These are phyloP conservation scores for Aspergillus neotritici DNA, from an alignment of 2,329 filamentous ascomycete species.

Conservation along the genomic window DNA sequence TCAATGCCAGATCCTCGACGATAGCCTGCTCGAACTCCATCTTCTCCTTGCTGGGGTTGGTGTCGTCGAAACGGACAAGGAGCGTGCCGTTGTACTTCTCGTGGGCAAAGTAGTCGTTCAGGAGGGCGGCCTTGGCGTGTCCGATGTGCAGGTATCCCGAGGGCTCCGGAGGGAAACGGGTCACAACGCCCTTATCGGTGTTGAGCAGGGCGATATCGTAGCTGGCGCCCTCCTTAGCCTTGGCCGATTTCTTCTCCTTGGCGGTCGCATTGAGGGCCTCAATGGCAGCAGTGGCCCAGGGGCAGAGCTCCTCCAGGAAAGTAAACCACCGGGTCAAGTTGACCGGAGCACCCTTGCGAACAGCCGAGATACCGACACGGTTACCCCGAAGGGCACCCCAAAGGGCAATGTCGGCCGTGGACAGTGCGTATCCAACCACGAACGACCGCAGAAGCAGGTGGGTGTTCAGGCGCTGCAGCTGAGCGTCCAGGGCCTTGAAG, in stretches of 20 bases:
- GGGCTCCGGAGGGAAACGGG: constrained; percentile 88
- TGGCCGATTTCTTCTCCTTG: constrained; percentile 62
- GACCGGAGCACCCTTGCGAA: constrained; percentile 69
- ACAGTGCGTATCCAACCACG: constrained; percentile 72
- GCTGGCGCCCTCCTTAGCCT: constrained; percentile 72
- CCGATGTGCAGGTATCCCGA: constrained; percentile 95
- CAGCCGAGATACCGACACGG: constrained; percentile 72
- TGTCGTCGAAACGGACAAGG: constrained; percentile 91
- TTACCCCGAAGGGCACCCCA: constrained; percentile 81
- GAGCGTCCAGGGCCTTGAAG: constrained; percentile 74
- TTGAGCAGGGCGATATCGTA: constrained; percentile 85
- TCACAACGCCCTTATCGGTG: constrained; percentile 82
- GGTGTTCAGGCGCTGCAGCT: constrained; percentile 72
- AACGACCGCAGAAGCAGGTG: constrained; percentile 83
- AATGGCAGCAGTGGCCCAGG: constrained; percentile 66
- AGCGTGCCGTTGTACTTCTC: constrained; percentile 87
- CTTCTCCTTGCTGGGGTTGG: constrained; percentile 96
- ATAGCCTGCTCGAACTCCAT: constrained; percentile 94
- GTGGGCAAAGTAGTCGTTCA: constrained; percentile 96
- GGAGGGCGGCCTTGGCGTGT: constrained; percentile 85
- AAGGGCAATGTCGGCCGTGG: constrained; percentile 70
- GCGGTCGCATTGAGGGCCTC: constrained; percentile 64
- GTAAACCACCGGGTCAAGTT: constrained; percentile 84
- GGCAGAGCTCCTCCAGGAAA: constrained; percentile 75
- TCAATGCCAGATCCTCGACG: constrained; percentile 79